Evolutionary conservation across 805 yeast genomes (phyloP).

Genomic region (Blastobotrys robertii): DNA sequence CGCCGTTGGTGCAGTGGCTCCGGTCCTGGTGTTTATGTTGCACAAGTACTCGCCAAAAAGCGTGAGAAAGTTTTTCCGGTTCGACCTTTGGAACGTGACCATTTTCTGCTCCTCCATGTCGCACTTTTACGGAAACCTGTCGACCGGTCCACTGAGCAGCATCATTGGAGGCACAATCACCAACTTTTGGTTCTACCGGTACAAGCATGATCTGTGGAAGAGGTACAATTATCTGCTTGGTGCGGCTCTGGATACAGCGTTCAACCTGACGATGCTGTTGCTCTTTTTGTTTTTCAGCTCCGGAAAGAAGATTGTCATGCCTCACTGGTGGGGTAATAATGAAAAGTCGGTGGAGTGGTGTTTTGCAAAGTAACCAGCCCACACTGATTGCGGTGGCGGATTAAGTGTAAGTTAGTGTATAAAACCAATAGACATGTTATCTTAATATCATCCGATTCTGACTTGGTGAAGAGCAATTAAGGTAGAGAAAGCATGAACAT

Average conservation of each 20-base stretch:
- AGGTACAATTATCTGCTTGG: constrained; percentile 10
- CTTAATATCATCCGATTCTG: no score
- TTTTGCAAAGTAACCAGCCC: constrained; percentile 4
- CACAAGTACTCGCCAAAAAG: constrained; percentile 4
- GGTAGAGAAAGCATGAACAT: no score
- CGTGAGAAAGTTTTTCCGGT: neutral
- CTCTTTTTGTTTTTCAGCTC: constrained; percentile 9
- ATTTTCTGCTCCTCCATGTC: constrained; percentile 9
- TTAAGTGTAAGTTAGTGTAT: no score
- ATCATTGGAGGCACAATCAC: constrained; percentile 10
- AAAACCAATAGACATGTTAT: no score
- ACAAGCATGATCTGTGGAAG: constrained; percentile 10
- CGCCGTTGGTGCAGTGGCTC: constrained; percentile 7
- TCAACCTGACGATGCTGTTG: constrained; percentile 8
- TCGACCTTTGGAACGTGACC: constrained; percentile 10
- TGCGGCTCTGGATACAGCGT: constrained; percentile 9
- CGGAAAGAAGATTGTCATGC: constrained; percentile 9
- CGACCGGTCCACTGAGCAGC: constrained; percentile 6
- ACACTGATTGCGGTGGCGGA: no score
- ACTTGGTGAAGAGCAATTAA: no score
- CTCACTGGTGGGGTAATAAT: constrained; percentile 11
- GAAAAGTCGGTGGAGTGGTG: constrained; percentile 7
- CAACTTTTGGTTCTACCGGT: constrained; percentile 6
- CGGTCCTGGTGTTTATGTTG: constrained; percentile 2
- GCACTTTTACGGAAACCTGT: constrained; percentile 8